Percentiles rank a stretch among this genome's conserved stretches.
These are phyloP conservation scores for Phytophthora kernoviae DNA, from an alignment of 352 stramenopile genomes.

Conservation along the genomic window DNA sequence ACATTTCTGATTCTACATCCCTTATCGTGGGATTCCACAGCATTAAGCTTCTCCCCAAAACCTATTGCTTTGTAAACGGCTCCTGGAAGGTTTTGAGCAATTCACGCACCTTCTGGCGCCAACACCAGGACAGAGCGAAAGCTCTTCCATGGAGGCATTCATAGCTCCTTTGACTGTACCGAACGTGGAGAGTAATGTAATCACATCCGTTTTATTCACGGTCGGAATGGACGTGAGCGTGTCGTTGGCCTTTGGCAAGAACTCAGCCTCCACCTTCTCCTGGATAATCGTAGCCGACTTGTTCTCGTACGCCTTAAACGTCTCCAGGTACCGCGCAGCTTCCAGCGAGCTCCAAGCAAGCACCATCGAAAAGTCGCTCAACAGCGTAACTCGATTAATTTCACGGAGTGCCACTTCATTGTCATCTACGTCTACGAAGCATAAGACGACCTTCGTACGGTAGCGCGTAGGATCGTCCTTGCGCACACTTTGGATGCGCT, in stretches of 20 bases:
- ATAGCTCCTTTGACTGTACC: conserved; percentile 85
- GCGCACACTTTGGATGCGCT: conserved; percentile 90
- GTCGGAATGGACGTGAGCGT: conserved; percentile 90
- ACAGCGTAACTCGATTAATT: conserved; percentile 92
- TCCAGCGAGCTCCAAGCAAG: conserved; percentile 94
- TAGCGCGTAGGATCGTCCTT: conserved; percentile 77
- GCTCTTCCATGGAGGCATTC: conserved; percentile 92
- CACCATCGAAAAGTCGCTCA: conserved; percentile 93
- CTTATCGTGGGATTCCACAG: too few species aligned
- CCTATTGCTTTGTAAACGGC: conserved; percentile 84
- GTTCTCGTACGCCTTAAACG: conserved; percentile 96
- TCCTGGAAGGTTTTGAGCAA: conserved; percentile 95
- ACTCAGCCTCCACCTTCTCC: conserved; percentile 92
- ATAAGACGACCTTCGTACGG: conserved; percentile 92
- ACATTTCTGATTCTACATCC: too few species aligned
- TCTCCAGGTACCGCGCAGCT: conserved; percentile 96
- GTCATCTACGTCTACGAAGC: conserved; percentile 96
- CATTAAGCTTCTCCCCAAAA: too few species aligned
- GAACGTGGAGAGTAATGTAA: conserved; percentile 94
- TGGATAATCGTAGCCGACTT: conserved; percentile 95
- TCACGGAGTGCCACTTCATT: conserved; percentile 91
- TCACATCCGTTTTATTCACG: conserved; percentile 97
- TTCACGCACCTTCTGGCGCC: conserved; percentile 93
- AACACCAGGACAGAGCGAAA: conserved; percentile 93
- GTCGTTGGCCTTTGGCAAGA: conserved; percentile 91